Evolutionary conservation across 116 monocot species (phyloP).

Genomic region (Iris pallida): DNA sequence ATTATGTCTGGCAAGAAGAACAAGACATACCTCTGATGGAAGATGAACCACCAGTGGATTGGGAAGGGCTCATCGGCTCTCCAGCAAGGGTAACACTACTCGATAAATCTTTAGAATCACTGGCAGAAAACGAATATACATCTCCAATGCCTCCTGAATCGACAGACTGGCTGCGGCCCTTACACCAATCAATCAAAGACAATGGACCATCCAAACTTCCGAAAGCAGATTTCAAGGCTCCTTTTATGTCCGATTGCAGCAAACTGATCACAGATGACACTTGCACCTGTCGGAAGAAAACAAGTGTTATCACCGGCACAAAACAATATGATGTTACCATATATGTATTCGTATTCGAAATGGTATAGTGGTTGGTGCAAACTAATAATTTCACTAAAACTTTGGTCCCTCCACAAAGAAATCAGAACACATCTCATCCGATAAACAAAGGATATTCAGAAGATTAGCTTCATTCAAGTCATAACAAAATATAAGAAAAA

Average conservation of each 20-base stretch:
- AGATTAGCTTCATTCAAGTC: no score
- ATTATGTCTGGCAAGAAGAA: not conserved
- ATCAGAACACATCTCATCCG: no score
- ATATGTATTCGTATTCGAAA: no score
- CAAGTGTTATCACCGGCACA: not conserved
- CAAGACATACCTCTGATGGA: conserved; percentile 53
- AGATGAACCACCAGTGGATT: conserved; percentile 45
- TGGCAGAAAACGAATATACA: conserved; percentile 41
- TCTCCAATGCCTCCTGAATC: conserved; percentile 51
- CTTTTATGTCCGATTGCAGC: conserved; percentile 85
- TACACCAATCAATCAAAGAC: conserved; percentile 82
- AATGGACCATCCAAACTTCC: conserved; percentile 84
- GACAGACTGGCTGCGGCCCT: conserved; percentile 44
- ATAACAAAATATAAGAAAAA: no score
- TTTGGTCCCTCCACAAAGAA: no score
- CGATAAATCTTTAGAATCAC: conserved; percentile 65
- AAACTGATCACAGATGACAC: conserved; percentile 69
- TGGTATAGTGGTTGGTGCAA: no score
- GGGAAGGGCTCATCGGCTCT: conserved; percentile 76
- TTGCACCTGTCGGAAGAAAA: conserved; percentile 50
- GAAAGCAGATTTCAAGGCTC: conserved; percentile 77
- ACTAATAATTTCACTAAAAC: no score
- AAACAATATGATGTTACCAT: no score
- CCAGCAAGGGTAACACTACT: conserved; percentile 44
- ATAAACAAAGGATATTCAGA: no score